Conservation (phyloP, 2,329 filamentous ascomycete genomes). For the Knufia fluminis region DNA sequence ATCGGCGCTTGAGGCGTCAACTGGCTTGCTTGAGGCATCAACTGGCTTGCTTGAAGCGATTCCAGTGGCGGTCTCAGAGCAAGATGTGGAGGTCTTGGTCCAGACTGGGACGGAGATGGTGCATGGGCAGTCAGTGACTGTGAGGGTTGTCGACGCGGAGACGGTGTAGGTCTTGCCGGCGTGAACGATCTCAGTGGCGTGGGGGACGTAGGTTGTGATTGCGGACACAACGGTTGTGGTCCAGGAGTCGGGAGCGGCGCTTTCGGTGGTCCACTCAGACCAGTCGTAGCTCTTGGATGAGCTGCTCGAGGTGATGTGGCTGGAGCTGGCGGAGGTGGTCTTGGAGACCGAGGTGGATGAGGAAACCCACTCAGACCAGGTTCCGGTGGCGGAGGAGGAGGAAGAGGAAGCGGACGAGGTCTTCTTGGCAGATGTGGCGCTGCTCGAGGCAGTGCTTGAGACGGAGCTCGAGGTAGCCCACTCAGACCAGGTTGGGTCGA, state of each 20-base stretch:
- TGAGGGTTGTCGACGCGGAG: conserved; percentile 22
- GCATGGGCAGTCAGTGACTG: conserved; percentile 25
- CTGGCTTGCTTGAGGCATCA: conserved; percentile 6
- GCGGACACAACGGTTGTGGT: conserved; percentile 22
- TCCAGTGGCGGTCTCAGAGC: conserved; percentile 8
- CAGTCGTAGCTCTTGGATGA: conserved; percentile 12
- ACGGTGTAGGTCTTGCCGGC: conserved; percentile 23
- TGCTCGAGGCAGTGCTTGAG: neutral
- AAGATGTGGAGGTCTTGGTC: conserved; percentile 20
- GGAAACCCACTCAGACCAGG: neutral
- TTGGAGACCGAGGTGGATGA: conserved; percentile 3
- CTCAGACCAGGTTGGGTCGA: neutral
- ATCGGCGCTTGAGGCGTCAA: conserved; percentile 4
- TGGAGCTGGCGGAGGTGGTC: conserved; percentile 10
- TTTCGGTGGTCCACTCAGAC: conserved; percentile 17
- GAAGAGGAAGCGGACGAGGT: neutral
- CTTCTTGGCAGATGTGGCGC: neutral
- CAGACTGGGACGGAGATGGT: conserved; percentile 23
- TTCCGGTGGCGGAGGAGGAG: neutral
- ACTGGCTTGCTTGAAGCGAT: conserved; percentile 4
- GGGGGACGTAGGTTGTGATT: conserved; percentile 23
- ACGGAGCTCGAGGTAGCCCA: conserved; percentile 12
- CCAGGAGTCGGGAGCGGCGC: conserved; percentile 12
- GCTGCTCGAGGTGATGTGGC: conserved; percentile 9
- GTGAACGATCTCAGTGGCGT: conserved; percentile 19